These are phyloP conservation scores for Citrus maxima DNA, from an alignment of 345 rosid species.

Conservation along the genomic window DNA sequence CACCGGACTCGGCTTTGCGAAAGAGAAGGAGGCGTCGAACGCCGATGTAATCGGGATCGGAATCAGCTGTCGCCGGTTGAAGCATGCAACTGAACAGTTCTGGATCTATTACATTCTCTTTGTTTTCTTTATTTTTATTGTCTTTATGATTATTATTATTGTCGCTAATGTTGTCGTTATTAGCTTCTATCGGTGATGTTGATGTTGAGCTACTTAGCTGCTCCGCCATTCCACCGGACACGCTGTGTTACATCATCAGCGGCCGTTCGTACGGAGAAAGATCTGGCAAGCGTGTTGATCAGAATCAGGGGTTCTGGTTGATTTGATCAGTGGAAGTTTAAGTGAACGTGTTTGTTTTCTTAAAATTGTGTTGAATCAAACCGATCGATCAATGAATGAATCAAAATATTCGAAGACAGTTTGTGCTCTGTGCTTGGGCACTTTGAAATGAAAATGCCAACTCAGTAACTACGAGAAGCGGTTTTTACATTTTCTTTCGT, in stretches of 20 bases:
- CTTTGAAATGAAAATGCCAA: neutral
- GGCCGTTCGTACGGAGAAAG: neutral
- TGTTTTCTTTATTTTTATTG: neutral
- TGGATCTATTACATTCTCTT: slow-evolving; percentile 44
- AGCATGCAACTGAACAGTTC: slow-evolving; percentile 76
- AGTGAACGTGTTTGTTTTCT: neutral
- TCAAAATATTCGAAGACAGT: neutral
- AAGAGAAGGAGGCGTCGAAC: slow-evolving; percentile 84
- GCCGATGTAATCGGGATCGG: slow-evolving; percentile 68
- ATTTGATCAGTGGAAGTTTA: neutral
- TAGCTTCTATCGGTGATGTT: slow-evolving; percentile 11
- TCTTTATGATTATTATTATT: too few relatives aligned
- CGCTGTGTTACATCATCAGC: slow-evolving; percentile 24
- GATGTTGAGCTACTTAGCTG: slow-evolving; percentile 21
- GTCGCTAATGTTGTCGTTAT: neutral
- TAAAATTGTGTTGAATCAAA: neutral
- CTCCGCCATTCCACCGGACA: slow-evolving; percentile 40
- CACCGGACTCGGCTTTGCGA: slow-evolving; percentile 68
- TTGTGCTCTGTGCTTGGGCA: too few relatives aligned
- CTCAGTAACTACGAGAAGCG: neutral
- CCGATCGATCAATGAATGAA: neutral
- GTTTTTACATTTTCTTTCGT: neutral
- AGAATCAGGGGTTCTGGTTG: neutral
- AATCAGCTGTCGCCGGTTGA: slow-evolving; percentile 59
- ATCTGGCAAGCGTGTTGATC: neutral